Base-by-base conservation (phyloP, 495 filamentous ascomycete species). In the Annulohypoxylon bovei region DNA sequence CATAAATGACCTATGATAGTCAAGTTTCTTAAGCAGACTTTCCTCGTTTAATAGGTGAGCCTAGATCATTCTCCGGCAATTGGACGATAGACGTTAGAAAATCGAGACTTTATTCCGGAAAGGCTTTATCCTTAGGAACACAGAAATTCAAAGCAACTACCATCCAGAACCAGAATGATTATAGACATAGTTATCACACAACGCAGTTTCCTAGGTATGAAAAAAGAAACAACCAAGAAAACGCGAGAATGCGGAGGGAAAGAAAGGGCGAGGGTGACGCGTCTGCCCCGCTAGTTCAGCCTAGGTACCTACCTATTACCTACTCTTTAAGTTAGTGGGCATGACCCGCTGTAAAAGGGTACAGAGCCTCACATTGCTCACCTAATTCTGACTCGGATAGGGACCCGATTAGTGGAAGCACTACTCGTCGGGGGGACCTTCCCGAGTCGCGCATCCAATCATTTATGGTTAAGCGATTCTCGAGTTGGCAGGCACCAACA, bases 271-370 rank as follows among this genome's bases (percentile, higher is more conserved):
- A 42, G n/a, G 37, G n/a, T 23, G 61, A 64, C 61, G 27, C 50
- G 50, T 46, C 35, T 64, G n/a, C 61, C 61, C 61, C 61, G 50
- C 61, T 55, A 47, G 37, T 55, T 64, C 37, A 27, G 61, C 35
- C 49, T n/a, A n/a, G n/a, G n/a, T n/a, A n/a, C n/a, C n/a, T n/a
- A n/a, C n/a, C n/a, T n/a, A n/a, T n/a, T n/a, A n/a, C n/a, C n/a
- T 37, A 30, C 4, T 58, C 20, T 5, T 37, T 23, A 12, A 55
- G 16, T 47, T 60, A 60, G 56, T 47, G 59, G 30, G 22, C 23
- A 35, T 6, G 16, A 27, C 20, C 59, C 62, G 44, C 62, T 65
- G 28, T 55, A 56, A 55, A 47, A 47, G 11, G 30, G 37, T 35
- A 49, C 39, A 49, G 62, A 65, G 62, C 50, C 52, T 65, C 62